These are phyloP conservation scores for Blumeria hordei DNA, from an alignment of 2,329 filamentous ascomycete genomes.

Conservation along the genomic window DNA sequence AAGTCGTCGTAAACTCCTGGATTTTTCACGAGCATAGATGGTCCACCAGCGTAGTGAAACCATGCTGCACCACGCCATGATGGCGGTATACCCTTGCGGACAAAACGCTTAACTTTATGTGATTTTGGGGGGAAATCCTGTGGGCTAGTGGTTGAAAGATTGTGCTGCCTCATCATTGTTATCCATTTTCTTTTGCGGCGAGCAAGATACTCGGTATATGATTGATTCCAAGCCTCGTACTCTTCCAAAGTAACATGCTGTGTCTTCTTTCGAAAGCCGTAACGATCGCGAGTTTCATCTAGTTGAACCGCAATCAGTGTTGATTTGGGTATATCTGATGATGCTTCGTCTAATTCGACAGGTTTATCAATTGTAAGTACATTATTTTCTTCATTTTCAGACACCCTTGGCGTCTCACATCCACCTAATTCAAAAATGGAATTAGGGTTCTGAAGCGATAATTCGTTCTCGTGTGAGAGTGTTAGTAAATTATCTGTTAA, in stretches of 20 bases:
- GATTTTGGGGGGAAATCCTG: constrained; percentile 57
- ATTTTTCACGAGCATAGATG: constrained; percentile 51
- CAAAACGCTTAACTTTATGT: constrained; percentile 67
- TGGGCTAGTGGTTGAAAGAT: constrained; percentile 45
- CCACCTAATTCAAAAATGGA: background rate
- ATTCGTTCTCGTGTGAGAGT: too few species aligned
- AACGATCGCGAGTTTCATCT: constrained; percentile 39
- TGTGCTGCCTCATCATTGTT: constrained; percentile 49
- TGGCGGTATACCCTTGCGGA: constrained; percentile 80
- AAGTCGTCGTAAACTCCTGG: constrained; percentile 53
- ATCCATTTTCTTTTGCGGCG: constrained; percentile 65
- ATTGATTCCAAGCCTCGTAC: constrained; percentile 60
- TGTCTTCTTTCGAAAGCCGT: constrained; percentile 77
- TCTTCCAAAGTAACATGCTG: constrained; percentile 53
- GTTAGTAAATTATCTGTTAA: background rate
- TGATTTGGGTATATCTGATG: constrained; percentile 5
- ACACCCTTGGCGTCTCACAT: background rate
- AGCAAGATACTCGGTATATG: constrained; percentile 51
- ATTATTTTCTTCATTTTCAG: background rate
- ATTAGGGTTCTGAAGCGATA: background rate
- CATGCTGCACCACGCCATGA: constrained; percentile 89
- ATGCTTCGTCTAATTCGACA: constrained; percentile 4
- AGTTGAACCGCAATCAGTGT: constrained; percentile 3
- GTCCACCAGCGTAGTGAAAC: constrained; percentile 89
- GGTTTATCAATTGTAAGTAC: constrained; percentile 3